Conservation (phyloP, 1,139 yeast genomes). For the Casaregolazyma suthepensis region DNA sequence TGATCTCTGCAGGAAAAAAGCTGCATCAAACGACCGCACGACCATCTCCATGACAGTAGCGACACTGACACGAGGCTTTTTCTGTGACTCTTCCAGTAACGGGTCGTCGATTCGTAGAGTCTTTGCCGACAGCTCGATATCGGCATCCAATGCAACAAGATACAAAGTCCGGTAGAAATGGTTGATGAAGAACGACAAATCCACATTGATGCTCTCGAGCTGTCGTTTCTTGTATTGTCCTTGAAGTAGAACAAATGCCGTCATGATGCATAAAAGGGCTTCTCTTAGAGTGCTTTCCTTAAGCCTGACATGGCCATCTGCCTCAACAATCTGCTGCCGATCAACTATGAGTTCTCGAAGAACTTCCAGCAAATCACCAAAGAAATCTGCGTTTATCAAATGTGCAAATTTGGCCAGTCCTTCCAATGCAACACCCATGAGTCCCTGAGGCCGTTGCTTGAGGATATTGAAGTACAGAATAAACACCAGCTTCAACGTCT, state of each 20-base stretch:
- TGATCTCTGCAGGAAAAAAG: conserved; percentile 71
- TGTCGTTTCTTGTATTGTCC: conserved; percentile 46
- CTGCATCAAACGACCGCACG: conserved; percentile 67
- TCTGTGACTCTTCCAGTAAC: conserved; percentile 38
- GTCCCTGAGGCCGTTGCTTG: conserved; percentile 53
- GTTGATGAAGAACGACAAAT: conserved; percentile 52
- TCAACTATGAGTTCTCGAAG: conserved; percentile 69
- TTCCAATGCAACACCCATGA: conserved; percentile 84
- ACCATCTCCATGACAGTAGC: conserved; percentile 85
- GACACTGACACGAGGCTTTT: conserved; percentile 65
- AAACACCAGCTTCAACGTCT: conserved; percentile 66
- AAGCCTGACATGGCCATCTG: conserved; percentile 22
- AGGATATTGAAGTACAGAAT: conserved; percentile 72
- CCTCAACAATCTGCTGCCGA: conserved; percentile 32
- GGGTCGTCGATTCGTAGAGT: conserved; percentile 77
- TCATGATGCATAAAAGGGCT: conserved; percentile 72
- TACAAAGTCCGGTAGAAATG: conserved; percentile 63
- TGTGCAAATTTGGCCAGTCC: conserved; percentile 88
- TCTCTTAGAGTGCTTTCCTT: conserved; percentile 51
- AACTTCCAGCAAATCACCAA: conserved; percentile 89
- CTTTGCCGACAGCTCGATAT: conserved; percentile 78
- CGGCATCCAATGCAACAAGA: conserved; percentile 69
- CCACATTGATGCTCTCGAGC: conserved; percentile 38
- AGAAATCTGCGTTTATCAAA: conserved; percentile 83
- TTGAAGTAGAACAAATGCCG: conserved; percentile 80